phyloP scores from a whole-genome alignment of 2,329 filamentous ascomycete genomes.

The Alternaria consortialis region DNA sequence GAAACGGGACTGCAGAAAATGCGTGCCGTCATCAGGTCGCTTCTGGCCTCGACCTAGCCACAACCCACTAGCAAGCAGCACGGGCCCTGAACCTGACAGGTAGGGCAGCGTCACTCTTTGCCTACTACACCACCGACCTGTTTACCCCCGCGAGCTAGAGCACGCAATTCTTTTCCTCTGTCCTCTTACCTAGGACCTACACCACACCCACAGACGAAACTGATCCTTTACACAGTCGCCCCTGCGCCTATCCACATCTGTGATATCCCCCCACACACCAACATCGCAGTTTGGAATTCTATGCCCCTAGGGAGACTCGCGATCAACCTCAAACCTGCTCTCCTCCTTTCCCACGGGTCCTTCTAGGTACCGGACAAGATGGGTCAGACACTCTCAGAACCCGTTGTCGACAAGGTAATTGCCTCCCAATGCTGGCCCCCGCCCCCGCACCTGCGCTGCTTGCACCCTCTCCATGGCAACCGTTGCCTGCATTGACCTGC shows the following conservation, averaged over 20 bases:
- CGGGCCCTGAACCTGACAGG: conserved; percentile 18
- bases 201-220: conserved; percentile 5
- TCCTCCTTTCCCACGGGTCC: conserved; percentile 34
- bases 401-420: conserved; percentile 97
- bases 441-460: conserved; percentile 40
- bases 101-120: conserved; percentile 22
- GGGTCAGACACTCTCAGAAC: conserved; percentile 99
- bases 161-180: conserved; percentile 27
- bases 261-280: conserved; percentile 39
- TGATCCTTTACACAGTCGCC: conserved; percentile 9
- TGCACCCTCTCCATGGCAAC: conserved; percentile 16
- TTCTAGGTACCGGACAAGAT: conserved; percentile 62
- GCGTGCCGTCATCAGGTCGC: conserved; percentile 25
- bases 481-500: conserved; percentile 16
- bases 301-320: conserved; percentile 39
- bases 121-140: conserved; percentile 32
- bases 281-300: conserved; percentile 42
- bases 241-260: conserved; percentile 13
- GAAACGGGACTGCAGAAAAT: conserved; percentile 27
- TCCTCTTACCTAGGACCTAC: conserved; percentile 2
- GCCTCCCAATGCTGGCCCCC: conserved; percentile 31
- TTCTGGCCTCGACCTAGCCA: conserved; percentile 23
- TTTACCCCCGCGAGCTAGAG: conserved; percentile 29
- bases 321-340: conserved; percentile 32
- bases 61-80: conserved; percentile 11